Percentiles rank a stretch among this genome's conserved stretches.
Evolutionary conservation across 1,284 basidiomycete genomes (phyloP).

Genomic region (Marasmius fiardii): DNA sequence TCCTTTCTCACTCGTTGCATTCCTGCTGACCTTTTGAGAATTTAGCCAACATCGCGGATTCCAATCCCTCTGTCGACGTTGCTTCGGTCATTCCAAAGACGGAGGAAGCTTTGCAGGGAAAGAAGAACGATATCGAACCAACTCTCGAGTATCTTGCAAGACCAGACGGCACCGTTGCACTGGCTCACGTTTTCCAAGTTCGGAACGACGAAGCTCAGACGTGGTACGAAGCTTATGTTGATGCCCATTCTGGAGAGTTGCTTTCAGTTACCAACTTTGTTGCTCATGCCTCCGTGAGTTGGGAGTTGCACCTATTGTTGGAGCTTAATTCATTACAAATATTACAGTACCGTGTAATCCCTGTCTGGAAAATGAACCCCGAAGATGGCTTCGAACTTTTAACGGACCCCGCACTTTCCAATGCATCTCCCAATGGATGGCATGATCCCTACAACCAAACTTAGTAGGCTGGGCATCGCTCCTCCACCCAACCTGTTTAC

Average conservation of each 20-base stretch:
- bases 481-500: background rate
- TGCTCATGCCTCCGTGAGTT: slow-evolving; percentile 38
- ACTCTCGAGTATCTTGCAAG: slow-evolving; percentile 36
- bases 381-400: slow-evolving; percentile 30
- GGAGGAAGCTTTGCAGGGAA: slow-evolving; percentile 28
- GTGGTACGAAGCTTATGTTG: slow-evolving; percentile 64
- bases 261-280: slow-evolving; percentile 56
- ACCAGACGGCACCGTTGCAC: slow-evolving; percentile 42
- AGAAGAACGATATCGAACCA: slow-evolving; percentile 28
- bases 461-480: slow-evolving; percentile 8
- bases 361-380: slow-evolving; percentile 28
- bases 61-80: slow-evolving; percentile 27
- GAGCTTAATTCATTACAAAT: background rate
- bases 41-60: slow-evolving; percentile 28
- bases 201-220: slow-evolving; percentile 46
- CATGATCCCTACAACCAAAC: slow-evolving; percentile 20
- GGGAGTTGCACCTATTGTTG: background rate
- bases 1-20: background rate
- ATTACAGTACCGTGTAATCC: slow-evolving; percentile 32
- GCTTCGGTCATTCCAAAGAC: slow-evolving; percentile 25
- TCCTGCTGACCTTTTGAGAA: background rate
- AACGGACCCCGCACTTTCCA: slow-evolving; percentile 29
- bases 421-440: slow-evolving; percentile 21
- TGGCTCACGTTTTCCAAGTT: slow-evolving; percentile 50
- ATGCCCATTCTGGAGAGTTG: slow-evolving; percentile 51